These are phyloP conservation scores for Rhizopogon vesiculosus DNA, from an alignment of 768 basidiomycete genomes.

Conservation along the genomic window DNA sequence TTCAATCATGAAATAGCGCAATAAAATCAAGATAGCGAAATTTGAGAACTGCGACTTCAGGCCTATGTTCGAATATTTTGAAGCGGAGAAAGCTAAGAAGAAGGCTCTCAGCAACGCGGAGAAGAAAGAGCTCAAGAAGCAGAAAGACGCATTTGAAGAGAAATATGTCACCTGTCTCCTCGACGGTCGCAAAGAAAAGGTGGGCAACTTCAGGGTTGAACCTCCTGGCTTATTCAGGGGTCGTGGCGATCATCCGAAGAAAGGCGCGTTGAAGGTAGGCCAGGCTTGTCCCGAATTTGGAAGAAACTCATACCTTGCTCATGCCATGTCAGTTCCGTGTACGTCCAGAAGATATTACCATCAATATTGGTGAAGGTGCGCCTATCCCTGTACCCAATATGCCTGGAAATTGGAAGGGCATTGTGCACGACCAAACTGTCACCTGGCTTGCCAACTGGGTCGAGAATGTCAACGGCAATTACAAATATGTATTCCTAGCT, in stretches of 20 bases:
- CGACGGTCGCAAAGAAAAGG: slow-evolving; percentile 95
- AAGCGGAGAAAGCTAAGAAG: slow-evolving; percentile 89
- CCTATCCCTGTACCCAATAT: slow-evolving; percentile 84
- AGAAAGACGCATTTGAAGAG: slow-evolving; percentile 77
- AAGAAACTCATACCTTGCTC: not conserved
- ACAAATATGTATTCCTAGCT: slow-evolving; percentile 97
- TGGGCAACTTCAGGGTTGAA: slow-evolving; percentile 97
- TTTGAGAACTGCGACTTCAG: slow-evolving; percentile 90
- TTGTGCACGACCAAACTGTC: slow-evolving; percentile 91
- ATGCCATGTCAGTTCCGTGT: slow-evolving; percentile 63
- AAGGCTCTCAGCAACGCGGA: slow-evolving; percentile 80
- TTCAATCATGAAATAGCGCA: slow-evolving; percentile 38
- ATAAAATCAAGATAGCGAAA: slow-evolving; percentile 67
- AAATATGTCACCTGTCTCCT: slow-evolving; percentile 85
- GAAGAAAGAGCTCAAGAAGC: slow-evolving; percentile 88
- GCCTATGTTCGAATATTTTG: slow-evolving; percentile 91
- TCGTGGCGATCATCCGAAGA: slow-evolving; percentile 97
- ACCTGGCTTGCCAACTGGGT: slow-evolving; percentile 99
- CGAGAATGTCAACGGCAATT: slow-evolving; percentile 92
- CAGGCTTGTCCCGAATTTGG: not conserved
- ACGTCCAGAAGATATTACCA: slow-evolving; percentile 88
- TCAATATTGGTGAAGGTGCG: slow-evolving; percentile 83
- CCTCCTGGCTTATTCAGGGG: slow-evolving; percentile 98
- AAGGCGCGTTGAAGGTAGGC: slow-evolving; percentile 87
- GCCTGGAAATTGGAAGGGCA: slow-evolving; percentile 85